These are phyloP conservation scores for Colletotrichum sojae DNA, from an alignment of 2,329 filamentous ascomycete species.

Conservation along the genomic window DNA sequence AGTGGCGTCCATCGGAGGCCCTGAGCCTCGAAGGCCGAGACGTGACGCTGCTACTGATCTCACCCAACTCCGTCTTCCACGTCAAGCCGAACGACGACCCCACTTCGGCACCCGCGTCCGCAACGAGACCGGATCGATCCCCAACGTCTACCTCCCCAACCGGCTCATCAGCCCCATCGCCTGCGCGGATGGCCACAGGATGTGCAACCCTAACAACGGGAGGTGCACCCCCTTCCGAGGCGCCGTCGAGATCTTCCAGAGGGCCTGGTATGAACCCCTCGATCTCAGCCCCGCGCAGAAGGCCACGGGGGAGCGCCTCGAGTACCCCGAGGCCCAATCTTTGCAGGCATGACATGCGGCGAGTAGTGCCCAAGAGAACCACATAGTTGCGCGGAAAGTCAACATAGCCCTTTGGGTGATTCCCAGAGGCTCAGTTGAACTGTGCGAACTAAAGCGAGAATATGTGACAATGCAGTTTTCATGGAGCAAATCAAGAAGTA, in stretches of 20 bases:
- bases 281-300: background rate
- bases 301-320: background rate
- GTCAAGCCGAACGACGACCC: slow-evolving; percentile 21
- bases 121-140: background rate
- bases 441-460: too few species aligned
- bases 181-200: slow-evolving; percentile 15
- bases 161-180: slow-evolving; percentile 21
- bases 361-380: too few species aligned
- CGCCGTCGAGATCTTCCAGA: background rate
- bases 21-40: slow-evolving; percentile 2
- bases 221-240: slow-evolving; percentile 2
- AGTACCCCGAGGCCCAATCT: too few species aligned
- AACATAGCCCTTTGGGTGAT: too few species aligned
- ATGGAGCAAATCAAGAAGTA: too few species aligned
- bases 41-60: slow-evolving; percentile 20
- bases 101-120: slow-evolving; percentile 10
- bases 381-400: too few species aligned
- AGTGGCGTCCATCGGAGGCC: slow-evolving; percentile 16
- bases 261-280: background rate
- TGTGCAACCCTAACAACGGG: slow-evolving; percentile 30
- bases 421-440: too few species aligned
- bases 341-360: background rate
- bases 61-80: slow-evolving; percentile 25
- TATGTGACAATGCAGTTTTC: too few species aligned
- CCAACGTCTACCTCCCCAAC: slow-evolving; percentile 1